phyloP scores from a whole-genome alignment of 306 rosid species.

The Crotalaria pallida region DNA sequence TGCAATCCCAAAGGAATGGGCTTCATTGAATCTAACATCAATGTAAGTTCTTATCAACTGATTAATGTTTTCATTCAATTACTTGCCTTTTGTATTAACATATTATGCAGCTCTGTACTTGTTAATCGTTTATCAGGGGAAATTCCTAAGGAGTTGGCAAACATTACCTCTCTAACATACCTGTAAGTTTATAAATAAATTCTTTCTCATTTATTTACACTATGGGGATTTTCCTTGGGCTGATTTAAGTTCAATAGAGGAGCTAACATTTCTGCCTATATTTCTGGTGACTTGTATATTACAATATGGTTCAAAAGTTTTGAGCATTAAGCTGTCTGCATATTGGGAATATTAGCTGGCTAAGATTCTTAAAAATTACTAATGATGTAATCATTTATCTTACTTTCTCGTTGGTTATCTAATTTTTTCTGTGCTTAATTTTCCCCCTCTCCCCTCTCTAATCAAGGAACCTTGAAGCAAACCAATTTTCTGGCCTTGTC shows the following conservation, averaged over 20 bases:
- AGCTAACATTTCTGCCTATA: slow-evolving; percentile 15
- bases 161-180: slow-evolving; percentile 47
- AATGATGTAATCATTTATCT: neutral
- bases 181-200: slow-evolving; percentile 45
- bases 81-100: slow-evolving; percentile 17
- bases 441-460: neutral
- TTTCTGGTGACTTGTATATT: neutral
- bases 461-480: slow-evolving; percentile 80
- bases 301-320: neutral
- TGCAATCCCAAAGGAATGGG: slow-evolving; percentile 76
- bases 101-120: slow-evolving; percentile 63
- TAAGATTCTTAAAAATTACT: neutral
- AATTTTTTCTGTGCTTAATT: neutral
- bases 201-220: neutral
- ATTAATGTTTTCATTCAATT: slow-evolving; percentile 6
- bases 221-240: slow-evolving; percentile 4
- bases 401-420: slow-evolving; percentile 3
- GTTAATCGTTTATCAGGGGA: slow-evolving; percentile 79
- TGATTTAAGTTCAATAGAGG: slow-evolving; percentile 14
- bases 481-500: slow-evolving; percentile 62
- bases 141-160: slow-evolving; percentile 71
- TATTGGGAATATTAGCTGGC: slow-evolving; percentile 1
- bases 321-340: neutral
- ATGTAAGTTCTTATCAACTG: slow-evolving; percentile 49
- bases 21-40: slow-evolving; percentile 37